phyloP scores from a whole-genome alignment of 2,329 filamentous ascomycete species.

The Pestalotiopsis sp. region DNA sequence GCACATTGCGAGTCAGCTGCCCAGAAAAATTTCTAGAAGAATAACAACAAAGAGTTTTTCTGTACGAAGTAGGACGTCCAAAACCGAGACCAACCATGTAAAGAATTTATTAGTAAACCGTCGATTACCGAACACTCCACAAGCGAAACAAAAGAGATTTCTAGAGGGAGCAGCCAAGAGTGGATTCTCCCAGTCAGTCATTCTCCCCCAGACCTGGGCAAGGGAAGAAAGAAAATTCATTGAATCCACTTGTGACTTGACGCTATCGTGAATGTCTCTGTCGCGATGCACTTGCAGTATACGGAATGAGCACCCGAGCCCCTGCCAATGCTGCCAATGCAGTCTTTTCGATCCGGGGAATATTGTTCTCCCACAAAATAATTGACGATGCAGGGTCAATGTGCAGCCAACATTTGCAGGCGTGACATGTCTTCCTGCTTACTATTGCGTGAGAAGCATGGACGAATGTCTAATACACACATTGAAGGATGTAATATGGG shows the following conservation, averaged over 20 bases:
- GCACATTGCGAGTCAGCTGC: constrained; percentile 11
- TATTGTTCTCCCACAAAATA: not conserved
- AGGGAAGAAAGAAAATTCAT: not conserved
- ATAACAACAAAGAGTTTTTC: not conserved
- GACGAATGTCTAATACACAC: not conserved
- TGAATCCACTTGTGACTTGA: constrained; percentile 1
- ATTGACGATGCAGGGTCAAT: not conserved
- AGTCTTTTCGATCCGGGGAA: not conserved
- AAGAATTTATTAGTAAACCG: not conserved
- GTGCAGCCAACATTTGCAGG: not conserved
- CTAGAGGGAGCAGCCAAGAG: not conserved
- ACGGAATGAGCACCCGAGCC: constrained; percentile 8
- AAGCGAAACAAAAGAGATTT: constrained; percentile 2
- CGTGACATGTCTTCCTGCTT: not conserved
- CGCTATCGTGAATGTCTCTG: constrained; percentile 10
- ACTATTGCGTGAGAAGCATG: not conserved
- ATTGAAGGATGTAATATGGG: not conserved
- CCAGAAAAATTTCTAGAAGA: constrained; percentile 3
- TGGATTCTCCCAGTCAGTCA: not conserved
- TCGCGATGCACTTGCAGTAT: constrained; percentile 9
- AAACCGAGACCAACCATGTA: not conserved
- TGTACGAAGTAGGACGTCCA: not conserved
- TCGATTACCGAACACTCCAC: constrained; percentile 8
- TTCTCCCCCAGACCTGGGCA: not conserved
- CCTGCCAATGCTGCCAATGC: not conserved